phyloP scores from a whole-genome alignment of 2,329 filamentous ascomycete genomes.

The Exserohilum rostratum region DNA sequence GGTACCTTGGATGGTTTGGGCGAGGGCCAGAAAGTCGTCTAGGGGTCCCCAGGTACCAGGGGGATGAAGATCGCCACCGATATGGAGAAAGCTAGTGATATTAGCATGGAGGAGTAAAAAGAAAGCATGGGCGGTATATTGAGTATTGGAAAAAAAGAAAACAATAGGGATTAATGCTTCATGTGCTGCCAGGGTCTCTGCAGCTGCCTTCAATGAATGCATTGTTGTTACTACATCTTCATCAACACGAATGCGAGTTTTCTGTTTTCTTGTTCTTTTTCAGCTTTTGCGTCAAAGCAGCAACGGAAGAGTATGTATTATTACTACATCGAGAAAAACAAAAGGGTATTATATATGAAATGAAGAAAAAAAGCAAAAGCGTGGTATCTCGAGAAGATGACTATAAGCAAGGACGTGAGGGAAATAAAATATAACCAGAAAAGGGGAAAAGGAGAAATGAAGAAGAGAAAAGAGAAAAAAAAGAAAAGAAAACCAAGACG shows the following conservation, averaged over 20 bases:
- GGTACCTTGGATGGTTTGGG: constrained; percentile 26
- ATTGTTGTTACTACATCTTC: background rate
- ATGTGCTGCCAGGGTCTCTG: too few relatives aligned
- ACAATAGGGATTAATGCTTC: too few relatives aligned
- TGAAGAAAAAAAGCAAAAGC: background rate
- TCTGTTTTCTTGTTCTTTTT: too few relatives aligned
- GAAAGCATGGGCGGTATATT: too few relatives aligned
- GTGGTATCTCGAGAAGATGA: constrained; percentile 15
- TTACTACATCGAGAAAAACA: background rate
- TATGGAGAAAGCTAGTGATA: constrained; percentile 1
- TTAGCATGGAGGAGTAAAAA: too few relatives aligned
- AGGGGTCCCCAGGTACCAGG: constrained; percentile 3
- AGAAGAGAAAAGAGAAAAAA: background rate
- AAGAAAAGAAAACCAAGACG: background rate
- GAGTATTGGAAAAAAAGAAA: too few relatives aligned
- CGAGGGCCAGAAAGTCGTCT: constrained; percentile 22
- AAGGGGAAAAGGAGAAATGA: background rate
- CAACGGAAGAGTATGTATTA: background rate
- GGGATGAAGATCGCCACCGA: background rate
- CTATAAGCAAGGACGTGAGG: background rate
- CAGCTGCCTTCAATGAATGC: background rate
- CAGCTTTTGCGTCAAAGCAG: background rate
- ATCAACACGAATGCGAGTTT: background rate
- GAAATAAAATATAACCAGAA: too few relatives aligned
- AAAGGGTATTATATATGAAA: background rate